Evolutionary conservation across 1,139 yeast genomes (phyloP).

Genomic region (Pichia sp.): DNA sequence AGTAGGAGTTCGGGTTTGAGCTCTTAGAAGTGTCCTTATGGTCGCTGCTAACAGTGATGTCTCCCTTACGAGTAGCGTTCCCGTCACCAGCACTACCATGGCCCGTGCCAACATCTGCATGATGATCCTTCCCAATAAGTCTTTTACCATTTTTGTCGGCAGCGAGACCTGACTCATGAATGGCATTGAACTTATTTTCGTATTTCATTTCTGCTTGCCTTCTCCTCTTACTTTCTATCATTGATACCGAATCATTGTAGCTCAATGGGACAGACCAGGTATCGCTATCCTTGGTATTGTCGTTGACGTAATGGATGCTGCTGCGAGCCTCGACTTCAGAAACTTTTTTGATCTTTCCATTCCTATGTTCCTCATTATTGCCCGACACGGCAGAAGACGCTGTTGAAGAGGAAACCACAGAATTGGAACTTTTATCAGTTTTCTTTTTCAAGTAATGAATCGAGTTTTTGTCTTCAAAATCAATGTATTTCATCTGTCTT

Average conservation of each 20-base stretch:
- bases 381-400: neutral
- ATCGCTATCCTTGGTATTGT: slow-evolving; percentile 9
- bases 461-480: slow-evolving; percentile 14
- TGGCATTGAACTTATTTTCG: neutral
- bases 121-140: neutral
- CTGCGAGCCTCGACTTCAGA: neutral
- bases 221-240: slow-evolving; percentile 10
- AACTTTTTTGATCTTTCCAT: neutral
- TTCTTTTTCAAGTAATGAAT: slow-evolving; percentile 7
- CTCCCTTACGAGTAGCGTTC: neutral
- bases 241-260: slow-evolving; percentile 23
- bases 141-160: neutral
- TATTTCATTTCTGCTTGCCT: neutral
- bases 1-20: neutral
- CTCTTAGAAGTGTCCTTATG: neutral
- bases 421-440: neutral
- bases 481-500: slow-evolving; percentile 6
- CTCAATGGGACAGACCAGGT: slow-evolving; percentile 15
- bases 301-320: neutral
- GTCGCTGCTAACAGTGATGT: neutral
- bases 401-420: slow-evolving; percentile 1
- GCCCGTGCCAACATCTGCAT: neutral
- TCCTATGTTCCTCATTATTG: neutral
- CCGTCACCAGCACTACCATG: neutral
- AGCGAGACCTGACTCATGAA: neutral